A percentile compares a stretch with the other conserved stretches of the same genome.
Conservation (phyloP, 257 asterid species). For the Parsonsia alboflavescens region DNA sequence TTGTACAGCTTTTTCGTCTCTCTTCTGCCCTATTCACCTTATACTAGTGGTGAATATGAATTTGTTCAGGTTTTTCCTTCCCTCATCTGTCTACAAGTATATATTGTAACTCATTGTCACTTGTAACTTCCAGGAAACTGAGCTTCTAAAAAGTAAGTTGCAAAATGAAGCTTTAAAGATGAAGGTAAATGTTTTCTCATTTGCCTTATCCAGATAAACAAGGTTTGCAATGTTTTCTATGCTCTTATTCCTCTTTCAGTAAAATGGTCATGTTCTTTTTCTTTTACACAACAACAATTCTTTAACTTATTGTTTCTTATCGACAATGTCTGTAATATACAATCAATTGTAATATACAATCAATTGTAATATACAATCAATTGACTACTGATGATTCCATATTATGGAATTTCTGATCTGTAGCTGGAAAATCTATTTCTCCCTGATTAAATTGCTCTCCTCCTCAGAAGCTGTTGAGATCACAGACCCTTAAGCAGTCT, state of each 20-base stretch:
- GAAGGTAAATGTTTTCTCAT: constrained; percentile 28
- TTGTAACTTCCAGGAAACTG: constrained; percentile 37
- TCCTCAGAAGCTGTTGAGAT: not conserved
- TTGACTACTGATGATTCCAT: not conserved
- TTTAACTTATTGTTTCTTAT: not conserved
- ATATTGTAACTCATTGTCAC: constrained; percentile 4
- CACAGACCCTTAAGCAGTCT: not conserved
- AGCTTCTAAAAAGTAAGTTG: constrained; percentile 39
- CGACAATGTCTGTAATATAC: not conserved
- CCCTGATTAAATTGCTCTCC: not conserved
- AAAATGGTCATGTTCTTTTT: not conserved
- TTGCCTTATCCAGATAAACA: not conserved
- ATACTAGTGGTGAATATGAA: too few relatives aligned
- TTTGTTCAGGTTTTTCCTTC: too few relatives aligned
- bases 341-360: too few relatives aligned
- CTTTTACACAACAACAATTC: not conserved
- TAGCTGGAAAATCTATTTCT: not conserved
- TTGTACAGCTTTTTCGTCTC: not conserved
- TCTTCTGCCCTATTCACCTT: not conserved
- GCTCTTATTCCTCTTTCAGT: not conserved
- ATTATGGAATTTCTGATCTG: not conserved
- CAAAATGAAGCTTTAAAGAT: constrained; percentile 30
- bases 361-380: too few relatives aligned
- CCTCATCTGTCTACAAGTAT: too few relatives aligned
- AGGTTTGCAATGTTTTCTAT: not conserved